These are phyloP conservation scores for Apiotrichum gamsii DNA, from an alignment of 1,284 basidiomycete species.

Conservation along the genomic window DNA sequence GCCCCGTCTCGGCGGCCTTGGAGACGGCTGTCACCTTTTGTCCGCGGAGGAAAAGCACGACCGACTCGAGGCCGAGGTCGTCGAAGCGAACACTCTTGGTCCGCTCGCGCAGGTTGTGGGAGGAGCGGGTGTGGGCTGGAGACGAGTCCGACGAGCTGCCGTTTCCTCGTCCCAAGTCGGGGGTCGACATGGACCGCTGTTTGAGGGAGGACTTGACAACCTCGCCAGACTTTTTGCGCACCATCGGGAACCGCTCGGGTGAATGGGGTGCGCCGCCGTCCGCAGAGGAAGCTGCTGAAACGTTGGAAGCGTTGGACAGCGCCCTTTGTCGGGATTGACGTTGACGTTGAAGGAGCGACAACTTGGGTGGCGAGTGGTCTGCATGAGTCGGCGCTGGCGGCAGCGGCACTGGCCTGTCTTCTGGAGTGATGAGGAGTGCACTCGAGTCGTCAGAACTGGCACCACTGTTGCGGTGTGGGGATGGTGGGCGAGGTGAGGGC, in stretches of 20 bases:
- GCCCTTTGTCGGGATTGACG: neutral
- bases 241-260: conserved; percentile 23
- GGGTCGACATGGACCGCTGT: conserved; percentile 45
- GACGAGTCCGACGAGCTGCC: conserved; percentile 7
- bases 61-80: conserved; percentile 40
- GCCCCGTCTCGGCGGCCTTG: conserved; percentile 32
- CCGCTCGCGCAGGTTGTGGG: conserved; percentile 32
- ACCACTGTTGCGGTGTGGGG: too few relatives aligned
- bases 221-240: conserved; percentile 49
- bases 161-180: conserved; percentile 37
- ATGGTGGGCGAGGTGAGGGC: neutral
- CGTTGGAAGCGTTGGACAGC: neutral
- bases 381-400: neutral
- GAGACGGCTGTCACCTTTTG: conserved; percentile 46
- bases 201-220: conserved; percentile 48
- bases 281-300: neutral
- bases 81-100: conserved; percentile 46
- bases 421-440: neutral
- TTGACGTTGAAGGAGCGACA: conserved; percentile 1
- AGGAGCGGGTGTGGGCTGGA: conserved; percentile 3
- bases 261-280: neutral
- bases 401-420: neutral
- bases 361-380: conserved; percentile 5
- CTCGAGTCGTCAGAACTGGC: neutral
- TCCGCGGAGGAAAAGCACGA: conserved; percentile 46